These are phyloP conservation scores for Eragrostis tef DNA, from an alignment of 202 grass and related monocot genomes.

Conservation along the genomic window DNA sequence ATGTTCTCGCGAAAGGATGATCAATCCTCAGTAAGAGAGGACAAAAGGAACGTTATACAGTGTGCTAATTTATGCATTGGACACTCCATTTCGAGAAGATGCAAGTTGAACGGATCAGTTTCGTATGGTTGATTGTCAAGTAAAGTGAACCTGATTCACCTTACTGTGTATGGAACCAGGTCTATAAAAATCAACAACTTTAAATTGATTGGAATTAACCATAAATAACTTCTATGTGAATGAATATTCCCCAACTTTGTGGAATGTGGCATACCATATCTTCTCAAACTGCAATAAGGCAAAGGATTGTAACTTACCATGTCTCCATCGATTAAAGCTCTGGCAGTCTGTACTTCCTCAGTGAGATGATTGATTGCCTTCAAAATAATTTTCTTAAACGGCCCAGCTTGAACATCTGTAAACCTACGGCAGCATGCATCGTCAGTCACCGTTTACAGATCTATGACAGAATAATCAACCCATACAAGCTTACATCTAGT, in stretches of 20 bases:
- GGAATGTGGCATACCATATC: constrained; percentile 56
- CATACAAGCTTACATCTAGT: not conserved
- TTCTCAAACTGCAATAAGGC: constrained; percentile 21
- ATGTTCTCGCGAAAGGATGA: not conserved
- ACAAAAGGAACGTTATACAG: not conserved
- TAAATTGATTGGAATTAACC: constrained; percentile 1
- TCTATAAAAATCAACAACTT: not conserved
- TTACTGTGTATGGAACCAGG: not conserved
- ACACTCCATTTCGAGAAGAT: not conserved
- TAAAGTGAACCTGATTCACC: not conserved
- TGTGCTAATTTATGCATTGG: not conserved
- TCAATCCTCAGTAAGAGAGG: not conserved
- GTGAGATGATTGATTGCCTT: constrained; percentile 68
- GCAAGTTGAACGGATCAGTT: not conserved
- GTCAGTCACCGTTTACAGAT: constrained; percentile 19
- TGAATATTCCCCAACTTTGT: not conserved
- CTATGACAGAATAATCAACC: not conserved
- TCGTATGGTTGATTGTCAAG: not conserved
- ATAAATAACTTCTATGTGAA: not conserved
- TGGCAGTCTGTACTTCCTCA: constrained; percentile 73
- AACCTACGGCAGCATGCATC: constrained; percentile 52
- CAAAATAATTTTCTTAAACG: constrained; percentile 62
- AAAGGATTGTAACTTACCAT: constrained; percentile 57
- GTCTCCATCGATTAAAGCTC: constrained; percentile 70
- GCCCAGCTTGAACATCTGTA: constrained; percentile 56